Conservation (phyloP, 768 basidiomycete species). For the Phanerochaete sordida region DNA sequence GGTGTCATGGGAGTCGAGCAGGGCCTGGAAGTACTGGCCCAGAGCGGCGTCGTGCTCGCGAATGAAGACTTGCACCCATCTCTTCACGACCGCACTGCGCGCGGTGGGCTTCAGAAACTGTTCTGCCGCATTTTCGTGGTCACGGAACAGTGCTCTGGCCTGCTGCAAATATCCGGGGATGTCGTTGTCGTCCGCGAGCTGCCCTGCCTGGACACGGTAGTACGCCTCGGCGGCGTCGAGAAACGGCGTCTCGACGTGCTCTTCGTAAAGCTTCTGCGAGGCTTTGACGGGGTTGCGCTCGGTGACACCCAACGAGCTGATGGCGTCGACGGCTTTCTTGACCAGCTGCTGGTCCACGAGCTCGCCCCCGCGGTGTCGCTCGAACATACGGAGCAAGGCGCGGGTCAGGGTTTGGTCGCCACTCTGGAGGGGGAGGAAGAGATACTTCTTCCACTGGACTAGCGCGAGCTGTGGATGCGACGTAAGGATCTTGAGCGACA, state of each 20-base stretch:
- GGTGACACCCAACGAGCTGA: conserved; percentile 92
- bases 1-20: conserved; percentile 91
- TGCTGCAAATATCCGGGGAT: conserved; percentile 95
- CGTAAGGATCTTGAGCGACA: background rate
- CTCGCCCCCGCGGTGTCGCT: conserved; percentile 91
- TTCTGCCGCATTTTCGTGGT: conserved; percentile 95
- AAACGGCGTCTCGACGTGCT: conserved; percentile 88
- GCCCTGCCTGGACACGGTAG: conserved; percentile 88
- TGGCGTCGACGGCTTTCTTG: conserved; percentile 92
- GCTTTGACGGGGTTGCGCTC: conserved; percentile 89
- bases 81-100: conserved; percentile 73
- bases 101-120: conserved; percentile 89
- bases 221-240: conserved; percentile 85
- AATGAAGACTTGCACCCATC: conserved; percentile 92
- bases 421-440: conserved; percentile 85
- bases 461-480: conserved; percentile 66
- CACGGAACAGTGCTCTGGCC: conserved; percentile 86
- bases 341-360: conserved; percentile 88
- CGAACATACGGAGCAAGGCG: conserved; percentile 86
- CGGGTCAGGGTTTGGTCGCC: conserved; percentile 79
- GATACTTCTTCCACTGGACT: conserved; percentile 92
- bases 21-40: conserved; percentile 89
- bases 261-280: conserved; percentile 89
- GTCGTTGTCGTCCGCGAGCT: conserved; percentile 83
- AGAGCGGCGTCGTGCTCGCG: conserved; percentile 79